Base-by-base conservation (phyloP, 1,139 yeast species). In the Kodamaea sp. region DNA sequence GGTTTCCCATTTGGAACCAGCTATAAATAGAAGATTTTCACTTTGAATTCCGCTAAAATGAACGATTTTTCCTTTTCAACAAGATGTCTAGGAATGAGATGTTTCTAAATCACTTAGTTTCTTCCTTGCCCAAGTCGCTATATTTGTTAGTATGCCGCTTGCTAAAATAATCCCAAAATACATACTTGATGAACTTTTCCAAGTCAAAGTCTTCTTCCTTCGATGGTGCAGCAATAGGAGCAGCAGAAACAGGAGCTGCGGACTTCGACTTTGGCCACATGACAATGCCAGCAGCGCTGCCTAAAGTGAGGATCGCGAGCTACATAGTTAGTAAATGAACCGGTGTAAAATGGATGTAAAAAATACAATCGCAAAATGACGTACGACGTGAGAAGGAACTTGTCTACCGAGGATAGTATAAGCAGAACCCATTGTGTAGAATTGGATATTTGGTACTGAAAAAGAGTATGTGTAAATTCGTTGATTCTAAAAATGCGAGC, bases 351-450 rank as follows among this genome's bases (percentile, higher is more conserved):
- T 11, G n/a, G n/a, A 29, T 8, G 9, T 29, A 29, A 5, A 5
- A 2, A 11, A 4, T 26, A 9, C 10, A 9, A 10, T 26, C 28
- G 10, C n/a, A 10, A 7, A 3, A 10, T 7, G 29, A 75, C 83
- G 37, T 72, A 78, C 83, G 56, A 75, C 63, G 57, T 81, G 85
- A 39, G 88, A 69, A 43, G 78, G 84, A 45, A 81, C 82, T 53
- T 75, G 75, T 60, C 61, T 79, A 39, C 88, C 88, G 33, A 81
- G 68, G 48, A 81, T 76, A 43, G 73, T 72, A 60, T 81, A 81
- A 50, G 79, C 75, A 41, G 79, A 71, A 55, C 76, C 84, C 87
- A 81, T 81, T 39, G 29, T 54, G 11, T 30, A 20, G 20, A 25
- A 31, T 28, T 25, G 25, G 25, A 22, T 25, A 24, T 15, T n/a